Base-by-base conservation (phyloP, 768 basidiomycete species). In the Udeniomyces megalosporus region DNA sequence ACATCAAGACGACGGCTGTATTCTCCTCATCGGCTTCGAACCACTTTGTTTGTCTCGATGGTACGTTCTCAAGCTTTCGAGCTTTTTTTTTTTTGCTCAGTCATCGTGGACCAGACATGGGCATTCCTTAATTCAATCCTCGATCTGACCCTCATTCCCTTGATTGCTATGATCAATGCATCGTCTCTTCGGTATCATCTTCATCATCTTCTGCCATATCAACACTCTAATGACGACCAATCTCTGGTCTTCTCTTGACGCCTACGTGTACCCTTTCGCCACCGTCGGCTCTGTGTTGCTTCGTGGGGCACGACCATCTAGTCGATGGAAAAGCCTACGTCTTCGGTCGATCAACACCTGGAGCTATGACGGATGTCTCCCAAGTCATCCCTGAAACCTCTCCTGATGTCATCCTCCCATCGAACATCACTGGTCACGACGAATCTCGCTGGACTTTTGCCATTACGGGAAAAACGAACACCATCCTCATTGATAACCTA, bases 291-390 rank as follows among this genome's bases (percentile, higher is more conserved):
- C n/a, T n/a, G n/a, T n/a, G n/a, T n/a, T n/a, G n/a, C n/a, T n/a
- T n/a, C n/a, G n/a, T n/a, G n/a, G n/a, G n/a, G n/a, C n/a, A n/a
- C n/a, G n/a, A n/a, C n/a, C n/a, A n/a, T n/a, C n/a, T n/a, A 71
- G 69, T 70, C 15, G 57, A 83, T 57, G 90, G 89, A 7, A 78
- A 80, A 44, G 93, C 90, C 10, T 91, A 88, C 84, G 73, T 96
- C 68, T 88, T 92, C 70, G 93, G 93, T 7, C 82, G 89, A 20
- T 55, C 54, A 47, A 10, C 31, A 26, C 26, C 54, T 15, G 20
- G 35, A 31, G 28, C 45, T 15, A 47, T 57, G 29, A 20, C 52
- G 6, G 29, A 8, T 4, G 54, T 14, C 14, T 24, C 14, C 28
- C 57, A 57, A 47, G 38, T 62, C n/a, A 32, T 31, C 1, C 52